Evolutionary conservation across 805 yeast genomes (phyloP).

Genomic region (Kuraishia molischiana): DNA sequence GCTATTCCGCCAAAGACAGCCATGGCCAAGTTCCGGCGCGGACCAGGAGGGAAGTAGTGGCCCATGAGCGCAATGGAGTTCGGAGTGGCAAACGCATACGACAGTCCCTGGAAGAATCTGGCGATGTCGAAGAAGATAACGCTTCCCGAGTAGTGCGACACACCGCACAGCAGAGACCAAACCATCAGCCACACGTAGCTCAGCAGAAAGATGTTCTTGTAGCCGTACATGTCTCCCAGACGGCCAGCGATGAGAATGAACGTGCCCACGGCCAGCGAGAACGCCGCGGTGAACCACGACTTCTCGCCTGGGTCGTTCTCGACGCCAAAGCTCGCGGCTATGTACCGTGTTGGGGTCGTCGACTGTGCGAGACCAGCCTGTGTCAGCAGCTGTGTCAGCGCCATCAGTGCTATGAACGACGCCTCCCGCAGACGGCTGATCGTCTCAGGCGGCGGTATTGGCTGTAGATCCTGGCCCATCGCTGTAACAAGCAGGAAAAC

Average conservation of each 20-base stretch:
- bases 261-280: slow-evolving; percentile 63
- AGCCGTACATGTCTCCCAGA: slow-evolving; percentile 64
- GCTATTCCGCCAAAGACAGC: slow-evolving; percentile 52
- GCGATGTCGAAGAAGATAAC: slow-evolving; percentile 40
- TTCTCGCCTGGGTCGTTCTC: slow-evolving; percentile 21
- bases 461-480: not conserved
- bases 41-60: slow-evolving; percentile 33
- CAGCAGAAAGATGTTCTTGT: slow-evolving; percentile 37
- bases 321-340: slow-evolving; percentile 19
- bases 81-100: slow-evolving; percentile 51
- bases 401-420: slow-evolving; percentile 10
- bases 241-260: slow-evolving; percentile 61
- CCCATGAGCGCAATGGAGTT: slow-evolving; percentile 51
- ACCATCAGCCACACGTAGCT: slow-evolving; percentile 49
- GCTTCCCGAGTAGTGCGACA: slow-evolving; percentile 39
- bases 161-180: slow-evolving; percentile 54
- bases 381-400: slow-evolving; percentile 23
- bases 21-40: slow-evolving; percentile 43
- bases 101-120: slow-evolving; percentile 58
- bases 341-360: slow-evolving; percentile 17
- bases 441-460: not conserved
- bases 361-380: slow-evolving; percentile 26
- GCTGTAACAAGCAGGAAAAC: too few species aligned
- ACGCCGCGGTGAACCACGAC: slow-evolving; percentile 65
- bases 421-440: not conserved